These are phyloP conservation scores for Bacidia gigantensis DNA, from an alignment of 495 filamentous ascomycete species.

Conservation along the genomic window DNA sequence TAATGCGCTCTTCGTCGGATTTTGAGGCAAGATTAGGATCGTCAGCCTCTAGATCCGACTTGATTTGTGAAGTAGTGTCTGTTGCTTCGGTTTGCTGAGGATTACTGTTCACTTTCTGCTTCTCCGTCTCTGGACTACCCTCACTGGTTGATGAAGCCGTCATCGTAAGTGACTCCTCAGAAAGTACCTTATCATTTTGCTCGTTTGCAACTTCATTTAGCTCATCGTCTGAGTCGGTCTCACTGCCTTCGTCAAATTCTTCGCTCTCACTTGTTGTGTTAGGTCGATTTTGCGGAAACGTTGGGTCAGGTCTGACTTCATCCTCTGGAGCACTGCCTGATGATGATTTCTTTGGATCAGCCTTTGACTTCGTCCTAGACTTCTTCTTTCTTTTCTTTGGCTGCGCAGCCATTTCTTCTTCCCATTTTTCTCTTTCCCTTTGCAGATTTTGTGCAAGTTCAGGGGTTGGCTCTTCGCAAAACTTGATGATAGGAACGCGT, in stretches of 20 bases:
- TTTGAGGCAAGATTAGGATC: constrained; percentile 17
- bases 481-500: constrained; percentile 68
- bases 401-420: constrained; percentile 23
- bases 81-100: background rate
- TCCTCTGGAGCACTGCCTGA: background rate
- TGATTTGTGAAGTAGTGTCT: background rate
- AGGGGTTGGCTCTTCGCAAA: constrained; percentile 52
- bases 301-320: background rate
- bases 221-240: background rate
- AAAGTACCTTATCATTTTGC: too few relatives aligned
- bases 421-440: constrained; percentile 49
- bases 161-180: too few relatives aligned
- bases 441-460: constrained; percentile 36
- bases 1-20: constrained; percentile 14
- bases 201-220: background rate
- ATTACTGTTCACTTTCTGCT: too few relatives aligned
- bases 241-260: background rate
- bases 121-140: background rate
- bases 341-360: background rate
- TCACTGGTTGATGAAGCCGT: background rate
- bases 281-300: background rate
- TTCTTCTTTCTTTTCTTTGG: constrained; percentile 18
- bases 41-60: constrained; percentile 13
- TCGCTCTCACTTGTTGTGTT: background rate
- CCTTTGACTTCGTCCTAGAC: constrained; percentile 1